A percentile compares a stretch with the other conserved stretches of the same genome.
These are phyloP conservation scores for Glycine soja DNA, from an alignment of 306 rosid genomes.

Conservation along the genomic window DNA sequence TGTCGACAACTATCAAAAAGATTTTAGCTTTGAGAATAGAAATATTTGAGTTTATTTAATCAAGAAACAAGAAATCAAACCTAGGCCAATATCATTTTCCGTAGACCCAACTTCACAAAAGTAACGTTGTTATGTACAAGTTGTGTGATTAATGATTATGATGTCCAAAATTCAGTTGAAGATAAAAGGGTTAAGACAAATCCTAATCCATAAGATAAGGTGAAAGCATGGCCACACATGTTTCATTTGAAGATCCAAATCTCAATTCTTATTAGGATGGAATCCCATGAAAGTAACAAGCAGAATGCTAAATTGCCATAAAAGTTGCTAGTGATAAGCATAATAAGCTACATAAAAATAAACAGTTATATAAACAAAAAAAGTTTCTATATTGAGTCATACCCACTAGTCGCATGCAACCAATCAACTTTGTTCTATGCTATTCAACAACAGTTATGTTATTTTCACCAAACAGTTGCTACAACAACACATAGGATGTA, in stretches of 20 bases:
- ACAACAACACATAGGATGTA: conserved; percentile 16
- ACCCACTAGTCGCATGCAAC: conserved; percentile 26
- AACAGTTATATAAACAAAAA: not conserved
- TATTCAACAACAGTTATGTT: conserved; percentile 8
- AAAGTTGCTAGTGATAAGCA: conserved; percentile 36
- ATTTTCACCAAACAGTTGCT: conserved; percentile 40
- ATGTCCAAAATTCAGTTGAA: conserved; percentile 42
- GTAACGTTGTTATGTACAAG: not conserved
- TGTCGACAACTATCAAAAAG: not conserved
- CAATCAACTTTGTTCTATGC: conserved; percentile 22
- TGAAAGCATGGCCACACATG: conserved; percentile 45
- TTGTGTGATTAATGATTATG: conserved; percentile 21
- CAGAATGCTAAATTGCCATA: conserved; percentile 41
- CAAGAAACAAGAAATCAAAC: conserved; percentile 9
- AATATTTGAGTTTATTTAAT: not conserved
- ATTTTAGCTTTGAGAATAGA: not conserved
- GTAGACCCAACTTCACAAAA: not conserved
- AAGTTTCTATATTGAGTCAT: conserved; percentile 44
- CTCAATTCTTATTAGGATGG: conserved; percentile 46
- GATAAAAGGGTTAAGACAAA: conserved; percentile 45
- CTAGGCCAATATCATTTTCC: not conserved
- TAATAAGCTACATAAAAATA: conserved; percentile 13
- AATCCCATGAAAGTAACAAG: conserved; percentile 53
- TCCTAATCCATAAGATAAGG: conserved; percentile 52
- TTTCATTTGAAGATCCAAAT: conserved; percentile 51